Base-by-base conservation (phyloP, 2,329 filamentous ascomycete genomes). In the Gyromitra esculenta region DNA sequence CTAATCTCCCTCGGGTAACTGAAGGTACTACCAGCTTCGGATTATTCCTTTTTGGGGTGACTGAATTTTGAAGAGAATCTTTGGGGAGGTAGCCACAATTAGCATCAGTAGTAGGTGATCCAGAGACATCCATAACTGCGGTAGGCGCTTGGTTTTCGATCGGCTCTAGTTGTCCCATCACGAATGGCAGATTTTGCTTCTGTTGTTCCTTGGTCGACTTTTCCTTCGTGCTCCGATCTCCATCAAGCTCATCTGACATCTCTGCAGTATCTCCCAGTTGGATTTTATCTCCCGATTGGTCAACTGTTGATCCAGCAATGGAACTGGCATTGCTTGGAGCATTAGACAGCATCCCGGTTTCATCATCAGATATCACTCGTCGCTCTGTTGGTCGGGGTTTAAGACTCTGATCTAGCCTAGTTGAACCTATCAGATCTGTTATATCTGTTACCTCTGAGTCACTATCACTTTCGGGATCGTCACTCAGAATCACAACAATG, bases 291-390 rank as follows among this genome's bases (percentile, higher is more conserved):
- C 45, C 8, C 37, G 50, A 13, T 37, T 45, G 39, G 45, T 39
- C 8, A 6, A 13, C 6, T 9, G 13, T 18, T 48, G 52, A 25
- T n/a, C 18, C 21, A 45, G n/a, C 1, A 35, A 15, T 9, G 5
- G 13, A 15, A 57, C 48, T 48, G 3, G 5, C 11, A 6, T 67
- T 31, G 13, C 18, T 21, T 11, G 18, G 37, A 7, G 5, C n/a
- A 43, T 39, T 39, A 15, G n/a, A 2, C 31, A 18, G 37, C 18
- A 13, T 43, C 6, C 11, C n/a, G 5, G 25, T n/a, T 18, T 37
- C n/a, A 5, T 70, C 56, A 63, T 52, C 25, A n/a, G 43, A 9
- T 41, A 70, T 62, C 56, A 54, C 67, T 62, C 41, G 67, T 15
- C 15, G 3, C 62, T 43, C 5, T 5, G 13, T 9, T 6, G 15